A percentile compares a stretch with the other conserved stretches of the same genome.
Evolutionary conservation across 768 basidiomycete species (phyloP).

Genomic region (Phlebiopsis flavidoalba): DNA sequence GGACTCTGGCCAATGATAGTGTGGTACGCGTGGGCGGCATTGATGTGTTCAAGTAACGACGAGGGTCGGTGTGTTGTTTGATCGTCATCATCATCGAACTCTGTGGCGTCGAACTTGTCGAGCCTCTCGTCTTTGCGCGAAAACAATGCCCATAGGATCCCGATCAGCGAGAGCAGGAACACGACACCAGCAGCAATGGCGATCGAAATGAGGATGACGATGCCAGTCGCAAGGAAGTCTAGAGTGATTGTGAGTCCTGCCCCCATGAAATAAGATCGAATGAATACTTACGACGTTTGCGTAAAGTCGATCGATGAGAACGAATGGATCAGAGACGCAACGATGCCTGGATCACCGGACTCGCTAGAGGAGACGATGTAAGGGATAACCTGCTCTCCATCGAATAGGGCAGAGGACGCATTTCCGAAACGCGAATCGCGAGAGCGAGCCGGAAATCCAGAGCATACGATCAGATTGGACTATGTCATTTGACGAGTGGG

Average conservation of each 20-base stretch:
- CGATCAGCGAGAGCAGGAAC: constrained; percentile 79
- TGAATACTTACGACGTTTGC: constrained; percentile 46
- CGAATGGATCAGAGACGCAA: constrained; percentile 82
- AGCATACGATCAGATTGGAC: constrained; percentile 86
- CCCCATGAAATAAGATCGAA: background rate
- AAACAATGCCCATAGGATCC: constrained; percentile 87
- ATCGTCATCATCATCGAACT: constrained; percentile 73
- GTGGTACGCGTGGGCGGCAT: constrained; percentile 72
- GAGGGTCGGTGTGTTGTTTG: constrained; percentile 75
- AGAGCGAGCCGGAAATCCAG: constrained; percentile 77
- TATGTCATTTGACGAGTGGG: constrained; percentile 63
- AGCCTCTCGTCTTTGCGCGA: constrained; percentile 73
- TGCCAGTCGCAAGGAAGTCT: constrained; percentile 87
- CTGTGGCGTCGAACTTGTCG: constrained; percentile 55
- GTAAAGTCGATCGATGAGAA: constrained; percentile 71
- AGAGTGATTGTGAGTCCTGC: constrained; percentile 1
- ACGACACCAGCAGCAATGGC: constrained; percentile 94
- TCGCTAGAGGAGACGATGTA: constrained; percentile 68
- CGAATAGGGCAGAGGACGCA: constrained; percentile 82
- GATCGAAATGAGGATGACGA: constrained; percentile 96
- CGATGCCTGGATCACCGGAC: constrained; percentile 62
- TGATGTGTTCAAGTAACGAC: constrained; percentile 85
- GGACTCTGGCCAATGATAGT: constrained; percentile 57
- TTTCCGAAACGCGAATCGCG: constrained; percentile 68
- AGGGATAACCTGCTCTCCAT: constrained; percentile 78